Percentiles rank a stretch among this genome's conserved stretches.
These are phyloP conservation scores for Fusarium sp. DNA, from an alignment of 2,329 filamentous ascomycete genomes.

Conservation along the genomic window DNA sequence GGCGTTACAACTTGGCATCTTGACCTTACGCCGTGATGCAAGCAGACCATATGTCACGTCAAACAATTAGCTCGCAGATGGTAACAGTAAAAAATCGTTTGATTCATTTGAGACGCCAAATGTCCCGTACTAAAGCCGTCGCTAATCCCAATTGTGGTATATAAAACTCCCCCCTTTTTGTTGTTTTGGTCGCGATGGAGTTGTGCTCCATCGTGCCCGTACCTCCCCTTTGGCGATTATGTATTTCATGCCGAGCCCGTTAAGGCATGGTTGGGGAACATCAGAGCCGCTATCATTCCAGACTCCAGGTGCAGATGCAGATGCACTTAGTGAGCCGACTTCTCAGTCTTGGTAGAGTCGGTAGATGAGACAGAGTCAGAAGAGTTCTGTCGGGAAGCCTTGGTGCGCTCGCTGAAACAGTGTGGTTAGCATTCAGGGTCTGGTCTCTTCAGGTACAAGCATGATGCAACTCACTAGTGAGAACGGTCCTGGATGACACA, in stretches of 20 bases:
- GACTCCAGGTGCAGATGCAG: not conserved
- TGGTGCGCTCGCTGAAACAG: conserved; percentile 53
- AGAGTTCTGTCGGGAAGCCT: conserved; percentile 52
- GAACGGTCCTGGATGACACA: conserved; percentile 59
- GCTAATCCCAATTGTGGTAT: conserved; percentile 42
- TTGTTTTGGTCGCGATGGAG: conserved; percentile 6
- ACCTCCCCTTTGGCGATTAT: conserved; percentile 1
- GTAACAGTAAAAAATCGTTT: conserved; percentile 27
- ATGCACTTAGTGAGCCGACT: conserved; percentile 36
- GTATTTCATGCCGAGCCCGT: not conserved
- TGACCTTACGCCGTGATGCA: conserved; percentile 8
- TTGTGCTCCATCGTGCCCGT: not conserved
- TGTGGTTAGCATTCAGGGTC: conserved; percentile 24
- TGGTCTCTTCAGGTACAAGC: no score
- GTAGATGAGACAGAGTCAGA: conserved; percentile 50
- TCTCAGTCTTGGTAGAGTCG: conserved; percentile 45
- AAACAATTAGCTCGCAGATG: not conserved
- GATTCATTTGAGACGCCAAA: conserved; percentile 39
- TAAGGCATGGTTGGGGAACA: conserved; percentile 2
- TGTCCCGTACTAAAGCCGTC: conserved; percentile 35
- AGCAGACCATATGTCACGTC: not conserved
- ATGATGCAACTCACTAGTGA: conserved; percentile 54
- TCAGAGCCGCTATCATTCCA: conserved; percentile 14
- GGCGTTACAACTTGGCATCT: conserved; percentile 4
- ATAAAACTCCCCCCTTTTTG: conserved; percentile 31